Evolutionary conservation across 345 rosid genomes (phyloP).

Genomic region (Acer yangbiense): DNA sequence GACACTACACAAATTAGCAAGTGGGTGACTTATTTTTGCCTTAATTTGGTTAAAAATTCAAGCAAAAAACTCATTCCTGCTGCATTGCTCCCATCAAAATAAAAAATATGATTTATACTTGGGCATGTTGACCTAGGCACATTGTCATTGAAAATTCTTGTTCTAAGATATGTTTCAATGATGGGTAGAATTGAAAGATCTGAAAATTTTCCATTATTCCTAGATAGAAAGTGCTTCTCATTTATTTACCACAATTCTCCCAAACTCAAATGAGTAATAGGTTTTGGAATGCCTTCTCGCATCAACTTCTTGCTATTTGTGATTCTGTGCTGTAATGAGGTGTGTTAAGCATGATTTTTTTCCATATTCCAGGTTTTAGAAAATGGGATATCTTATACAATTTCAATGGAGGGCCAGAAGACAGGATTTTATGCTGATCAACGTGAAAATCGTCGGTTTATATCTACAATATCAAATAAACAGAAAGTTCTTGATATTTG

Average conservation of each 20-base stretch:
- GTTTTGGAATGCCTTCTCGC: background rate
- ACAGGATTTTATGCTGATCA: constrained; percentile 95
- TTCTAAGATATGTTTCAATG: background rate
- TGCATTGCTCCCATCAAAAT: background rate
- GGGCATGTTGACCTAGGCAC: background rate
- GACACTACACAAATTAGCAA: background rate
- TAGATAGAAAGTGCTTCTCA: background rate
- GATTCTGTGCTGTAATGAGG: background rate
- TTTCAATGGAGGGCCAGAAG: constrained; percentile 81
- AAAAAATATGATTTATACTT: background rate
- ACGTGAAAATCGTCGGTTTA: constrained; percentile 70
- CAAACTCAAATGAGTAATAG: background rate
- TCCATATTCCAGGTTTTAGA: constrained; percentile 57
- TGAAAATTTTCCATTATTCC: background rate
- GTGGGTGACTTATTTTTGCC: background rate
- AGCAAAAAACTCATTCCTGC: background rate
- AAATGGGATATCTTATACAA: constrained; percentile 68
- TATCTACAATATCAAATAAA: constrained; percentile 68
- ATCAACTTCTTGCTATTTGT: background rate
- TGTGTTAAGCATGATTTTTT: background rate
- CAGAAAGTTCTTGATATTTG: constrained; percentile 82
- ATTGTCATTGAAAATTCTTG: background rate
- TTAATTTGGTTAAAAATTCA: background rate
- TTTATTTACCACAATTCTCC: background rate
- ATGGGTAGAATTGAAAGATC: background rate